A percentile compares a stretch with the other conserved stretches of the same genome.
These are phyloP conservation scores for Capsella rubella DNA, from an alignment of 441 rosid species.

Conservation along the genomic window DNA sequence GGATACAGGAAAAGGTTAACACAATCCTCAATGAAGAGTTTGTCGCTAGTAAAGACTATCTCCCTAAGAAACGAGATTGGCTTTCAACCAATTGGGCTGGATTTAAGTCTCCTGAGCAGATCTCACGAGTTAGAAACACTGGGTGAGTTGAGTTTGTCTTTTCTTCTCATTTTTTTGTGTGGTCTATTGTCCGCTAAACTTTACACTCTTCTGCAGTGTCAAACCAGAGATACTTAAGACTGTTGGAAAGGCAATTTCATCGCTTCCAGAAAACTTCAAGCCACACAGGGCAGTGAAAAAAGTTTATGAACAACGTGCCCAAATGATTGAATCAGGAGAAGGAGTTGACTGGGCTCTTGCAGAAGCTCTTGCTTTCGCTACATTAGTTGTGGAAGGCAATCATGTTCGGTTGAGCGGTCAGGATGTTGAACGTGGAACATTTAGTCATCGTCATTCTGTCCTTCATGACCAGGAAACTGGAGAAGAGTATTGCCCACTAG, in stretches of 20 bases:
- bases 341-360: conserved; percentile 98
- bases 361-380: conserved; percentile 96
- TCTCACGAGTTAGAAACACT: conserved; percentile 92
- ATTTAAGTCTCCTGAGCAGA: conserved; percentile 96
- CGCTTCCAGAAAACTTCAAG: conserved; percentile 82
- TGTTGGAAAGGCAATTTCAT: conserved; percentile 89
- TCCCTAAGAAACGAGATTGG: conserved; percentile 89
- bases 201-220: conserved; percentile 61
- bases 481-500: conserved; percentile 89
- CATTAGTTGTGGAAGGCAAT: conserved; percentile 91
- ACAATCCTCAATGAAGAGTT: conserved; percentile 88
- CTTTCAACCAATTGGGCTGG: conserved; percentile 98
- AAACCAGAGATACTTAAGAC: conserved; percentile 95
- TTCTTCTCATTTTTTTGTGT: background rate
- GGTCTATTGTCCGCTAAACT: conserved; percentile 16
- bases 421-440: conserved; percentile 99
- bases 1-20: conserved; percentile 76
- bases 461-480: conserved; percentile 97
- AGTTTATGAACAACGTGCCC: conserved; percentile 85
- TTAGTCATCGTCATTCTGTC: conserved; percentile 93
- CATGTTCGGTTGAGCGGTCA: conserved; percentile 99
- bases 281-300: conserved; percentile 91
- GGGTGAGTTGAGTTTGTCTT: conserved; percentile 59
- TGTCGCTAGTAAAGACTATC: conserved; percentile 83
- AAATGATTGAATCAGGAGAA: conserved; percentile 92